Evolutionary conservation across 208 protist species (phyloP), one percentile per base, ranked within the genome.

Genomic region (Trichomonas vaginalis): DNA sequence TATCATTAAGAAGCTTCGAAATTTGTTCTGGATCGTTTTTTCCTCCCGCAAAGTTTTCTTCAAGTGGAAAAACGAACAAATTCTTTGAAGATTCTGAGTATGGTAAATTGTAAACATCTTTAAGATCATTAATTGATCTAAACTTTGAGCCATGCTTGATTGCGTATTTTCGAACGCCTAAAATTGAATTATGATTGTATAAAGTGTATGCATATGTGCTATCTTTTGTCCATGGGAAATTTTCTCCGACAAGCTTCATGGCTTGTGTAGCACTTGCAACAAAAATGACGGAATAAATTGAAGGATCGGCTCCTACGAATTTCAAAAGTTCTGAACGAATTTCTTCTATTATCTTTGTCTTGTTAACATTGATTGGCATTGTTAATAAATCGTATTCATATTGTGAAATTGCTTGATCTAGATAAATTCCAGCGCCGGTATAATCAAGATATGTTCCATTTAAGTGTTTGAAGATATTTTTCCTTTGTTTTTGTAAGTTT

Each of bases 41-140:
- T 37, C 8, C 92, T 51, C 95, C 95, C 35, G 95, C 83, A 51
- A 96, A 96, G 92, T 96, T 96, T 12, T 92, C 83, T 92, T 96
- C 95, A 46, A 92, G n/a, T 39, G 95, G 95, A 62, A 96, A 80
- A 12, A 70, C 95, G 21, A 96, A 79, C 37, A 96, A 92, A 51
- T 82, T 82, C 6, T n/a, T 6, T 21, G 15, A 9, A 70, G 40
- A 27, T 17, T 8, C 21, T 86, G 39, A 14, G 15, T 15, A 35
- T 46, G 32, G 32, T 15, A 96, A 39, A 61, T 0, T 39, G 45
- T 40, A 35, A 15, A 96, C 10, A 45, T 87, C 83, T 10, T 9
- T 86, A 12, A 45, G 56, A 15, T 27, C 45, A 21, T 32, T 21
- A 82, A 92, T n/a, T 62, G 95, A 0, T 37, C 46, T 37, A 32